Evolutionary conservation across 2,329 filamentous ascomycete species (phyloP).

Genomic region (Camillea tinctor): DNA sequence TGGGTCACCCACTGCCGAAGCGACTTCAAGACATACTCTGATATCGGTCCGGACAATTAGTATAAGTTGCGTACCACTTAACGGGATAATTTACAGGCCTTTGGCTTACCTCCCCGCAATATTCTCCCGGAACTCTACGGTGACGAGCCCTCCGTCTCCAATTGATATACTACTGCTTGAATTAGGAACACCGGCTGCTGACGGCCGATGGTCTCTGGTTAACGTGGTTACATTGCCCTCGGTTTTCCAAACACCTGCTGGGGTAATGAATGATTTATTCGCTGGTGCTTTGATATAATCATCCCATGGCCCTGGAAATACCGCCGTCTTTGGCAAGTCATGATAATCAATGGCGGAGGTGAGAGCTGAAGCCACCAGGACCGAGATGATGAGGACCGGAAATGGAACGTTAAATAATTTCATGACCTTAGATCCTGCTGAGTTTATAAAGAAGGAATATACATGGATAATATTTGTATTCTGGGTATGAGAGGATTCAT

Average conservation of each 20-base stretch:
- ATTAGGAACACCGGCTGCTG: background rate
- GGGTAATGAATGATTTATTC: conserved; percentile 35
- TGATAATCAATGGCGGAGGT: conserved; percentile 16
- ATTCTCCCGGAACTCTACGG: conserved; percentile 41
- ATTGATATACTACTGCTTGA: conserved; percentile 23
- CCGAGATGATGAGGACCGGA: background rate
- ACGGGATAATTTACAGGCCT: background rate
- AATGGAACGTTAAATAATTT: background rate
- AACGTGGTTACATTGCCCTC: conserved; percentile 33
- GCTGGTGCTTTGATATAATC: conserved; percentile 36
- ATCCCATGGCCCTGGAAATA: conserved; percentile 42
- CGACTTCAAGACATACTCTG: conserved; percentile 37
- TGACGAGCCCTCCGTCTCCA: conserved; percentile 35
- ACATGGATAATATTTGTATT: background rate
- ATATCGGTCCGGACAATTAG: background rate
- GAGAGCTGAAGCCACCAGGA: background rate
- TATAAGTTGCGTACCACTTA: background rate
- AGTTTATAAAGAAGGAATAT: background rate
- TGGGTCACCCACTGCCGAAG: conserved; percentile 28
- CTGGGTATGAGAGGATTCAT: background rate
- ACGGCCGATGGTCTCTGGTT: conserved; percentile 4
- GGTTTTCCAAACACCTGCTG: conserved; percentile 32
- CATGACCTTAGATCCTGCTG: background rate
- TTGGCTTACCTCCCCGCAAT: conserved; percentile 37
- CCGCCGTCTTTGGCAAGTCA: conserved; percentile 30